A percentile compares a stretch with the other conserved stretches of the same genome.
These are phyloP conservation scores for Protomyces inundatus DNA, from an alignment of 1,139 yeast species.

Conservation along the genomic window DNA sequence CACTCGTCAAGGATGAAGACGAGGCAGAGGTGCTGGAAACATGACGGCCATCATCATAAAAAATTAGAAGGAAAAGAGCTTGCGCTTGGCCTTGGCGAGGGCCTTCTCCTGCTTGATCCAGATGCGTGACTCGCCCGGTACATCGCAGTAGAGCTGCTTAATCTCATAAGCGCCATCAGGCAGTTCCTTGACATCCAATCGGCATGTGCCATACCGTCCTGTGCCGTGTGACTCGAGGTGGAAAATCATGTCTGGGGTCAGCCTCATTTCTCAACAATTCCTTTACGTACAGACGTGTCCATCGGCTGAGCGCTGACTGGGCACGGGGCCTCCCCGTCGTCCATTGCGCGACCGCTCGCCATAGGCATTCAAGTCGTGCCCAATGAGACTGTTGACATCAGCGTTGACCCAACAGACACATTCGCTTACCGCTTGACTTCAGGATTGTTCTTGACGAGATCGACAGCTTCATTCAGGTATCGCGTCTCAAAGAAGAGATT, in stretches of 20 bases:
- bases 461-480: conserved; percentile 20
- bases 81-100: neutral
- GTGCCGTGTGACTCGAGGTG: conserved; percentile 13
- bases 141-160: conserved; percentile 14
- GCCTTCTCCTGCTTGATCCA: conserved; percentile 8
- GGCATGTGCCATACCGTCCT: conserved; percentile 19
- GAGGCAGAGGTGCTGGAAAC: too few relatives aligned
- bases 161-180: conserved; percentile 8
- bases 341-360: conserved; percentile 21
- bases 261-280: neutral
- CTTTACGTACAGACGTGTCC: conserved; percentile 14
- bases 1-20: neutral
- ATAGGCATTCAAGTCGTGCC: conserved; percentile 13
- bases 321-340: conserved; percentile 16
- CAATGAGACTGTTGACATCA: neutral
- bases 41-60: too few relatives aligned
- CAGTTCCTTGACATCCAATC: conserved; percentile 18
- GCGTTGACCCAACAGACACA: neutral
- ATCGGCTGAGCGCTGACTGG: conserved; percentile 13
- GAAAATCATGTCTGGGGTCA: neutral
- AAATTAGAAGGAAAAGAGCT: neutral
- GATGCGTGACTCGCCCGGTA: conserved; percentile 10
- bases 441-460: conserved; percentile 37
- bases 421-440: conserved; percentile 13
- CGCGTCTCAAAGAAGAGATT: conserved; percentile 23